Evolutionary conservation across 192 early-diverging fungal genomes (phyloP).

Genomic region (Diversispora eburnea): DNA sequence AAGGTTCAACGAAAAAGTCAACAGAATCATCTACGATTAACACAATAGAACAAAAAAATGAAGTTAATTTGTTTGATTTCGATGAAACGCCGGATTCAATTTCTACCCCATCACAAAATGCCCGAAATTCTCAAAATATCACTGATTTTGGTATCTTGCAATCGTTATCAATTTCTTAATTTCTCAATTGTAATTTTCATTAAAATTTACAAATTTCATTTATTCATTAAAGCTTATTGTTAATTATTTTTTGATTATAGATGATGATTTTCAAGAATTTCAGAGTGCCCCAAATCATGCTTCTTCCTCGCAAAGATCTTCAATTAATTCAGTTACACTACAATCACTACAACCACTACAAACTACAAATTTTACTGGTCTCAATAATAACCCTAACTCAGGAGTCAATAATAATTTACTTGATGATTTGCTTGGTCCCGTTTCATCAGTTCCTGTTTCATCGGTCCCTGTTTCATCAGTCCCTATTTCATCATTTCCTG

Average conservation of each 20-base stretch:
- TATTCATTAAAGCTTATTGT: constrained; percentile 32
- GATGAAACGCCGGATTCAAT: constrained; percentile 43
- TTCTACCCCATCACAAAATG: constrained; percentile 27
- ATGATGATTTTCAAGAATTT: constrained; percentile 66
- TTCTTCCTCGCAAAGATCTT: constrained; percentile 28
- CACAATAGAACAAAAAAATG: constrained; percentile 37
- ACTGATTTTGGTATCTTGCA: constrained; percentile 30
- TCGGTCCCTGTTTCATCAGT: constrained; percentile 28
- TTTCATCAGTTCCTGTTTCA: constrained; percentile 29
- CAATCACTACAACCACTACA: neutral
- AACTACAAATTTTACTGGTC: neutral
- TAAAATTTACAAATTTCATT: constrained; percentile 29
- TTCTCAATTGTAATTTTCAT: constrained; percentile 32
- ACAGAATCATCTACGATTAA: constrained; percentile 31
- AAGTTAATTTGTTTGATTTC: constrained; percentile 69
- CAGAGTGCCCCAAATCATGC: constrained; percentile 51
- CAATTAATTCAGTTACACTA: constrained; percentile 28
- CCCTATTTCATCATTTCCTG: constrained; percentile 13
- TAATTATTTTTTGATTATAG: neutral
- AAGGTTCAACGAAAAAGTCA: constrained; percentile 34
- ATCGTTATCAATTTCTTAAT: constrained; percentile 13
- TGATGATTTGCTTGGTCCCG: constrained; percentile 23
- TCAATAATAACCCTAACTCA: neutral
- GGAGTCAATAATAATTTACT: constrained; percentile 19
- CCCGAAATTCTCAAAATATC: constrained; percentile 32